Conservation (phyloP, 83 land plant genomes). For the Isoetes engelmannii region DNA sequence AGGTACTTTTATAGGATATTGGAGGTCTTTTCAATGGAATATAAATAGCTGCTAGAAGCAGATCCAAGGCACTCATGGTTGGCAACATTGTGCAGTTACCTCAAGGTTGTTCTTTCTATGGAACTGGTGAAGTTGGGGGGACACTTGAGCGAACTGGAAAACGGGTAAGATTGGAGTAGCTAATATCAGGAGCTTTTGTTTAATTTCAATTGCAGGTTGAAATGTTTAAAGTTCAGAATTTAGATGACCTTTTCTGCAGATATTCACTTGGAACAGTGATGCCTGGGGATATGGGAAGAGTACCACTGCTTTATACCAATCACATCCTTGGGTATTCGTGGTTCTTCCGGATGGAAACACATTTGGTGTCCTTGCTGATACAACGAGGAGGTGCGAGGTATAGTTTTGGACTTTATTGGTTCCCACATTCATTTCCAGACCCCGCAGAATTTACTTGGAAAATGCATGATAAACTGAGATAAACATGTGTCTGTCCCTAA, state of each 20-base stretch:
- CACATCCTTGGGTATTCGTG: constrained; percentile 93
- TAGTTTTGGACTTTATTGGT: not conserved
- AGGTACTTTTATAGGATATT: constrained; percentile 29
- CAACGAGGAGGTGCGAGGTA: constrained; percentile 87
- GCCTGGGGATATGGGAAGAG: constrained; percentile 85
- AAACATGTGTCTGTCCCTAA: not conserved
- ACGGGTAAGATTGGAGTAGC: constrained; percentile 34
- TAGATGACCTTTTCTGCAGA: constrained; percentile 27
- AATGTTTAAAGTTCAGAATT: not conserved
- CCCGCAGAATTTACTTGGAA: not conserved
- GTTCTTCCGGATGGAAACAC: constrained; percentile 77
- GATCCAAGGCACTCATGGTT: not conserved
- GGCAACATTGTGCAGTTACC: constrained; percentile 49
- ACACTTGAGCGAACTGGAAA: constrained; percentile 83
- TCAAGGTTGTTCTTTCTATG: constrained; percentile 66
- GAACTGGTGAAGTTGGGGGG: constrained; percentile 94
- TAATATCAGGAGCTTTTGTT: too few species aligned
- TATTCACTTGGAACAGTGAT: constrained; percentile 94
- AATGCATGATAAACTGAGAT: not conserved
- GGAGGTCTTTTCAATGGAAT: not conserved
- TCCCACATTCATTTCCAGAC: not conserved
- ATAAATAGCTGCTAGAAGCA: not conserved
- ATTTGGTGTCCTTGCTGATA: constrained; percentile 87
- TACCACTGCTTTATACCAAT: constrained; percentile 84
- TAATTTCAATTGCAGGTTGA: too few species aligned